Evolutionary conservation across 1,284 basidiomycete species (phyloP).

Genomic region (Ustilago xerochloae): DNA sequence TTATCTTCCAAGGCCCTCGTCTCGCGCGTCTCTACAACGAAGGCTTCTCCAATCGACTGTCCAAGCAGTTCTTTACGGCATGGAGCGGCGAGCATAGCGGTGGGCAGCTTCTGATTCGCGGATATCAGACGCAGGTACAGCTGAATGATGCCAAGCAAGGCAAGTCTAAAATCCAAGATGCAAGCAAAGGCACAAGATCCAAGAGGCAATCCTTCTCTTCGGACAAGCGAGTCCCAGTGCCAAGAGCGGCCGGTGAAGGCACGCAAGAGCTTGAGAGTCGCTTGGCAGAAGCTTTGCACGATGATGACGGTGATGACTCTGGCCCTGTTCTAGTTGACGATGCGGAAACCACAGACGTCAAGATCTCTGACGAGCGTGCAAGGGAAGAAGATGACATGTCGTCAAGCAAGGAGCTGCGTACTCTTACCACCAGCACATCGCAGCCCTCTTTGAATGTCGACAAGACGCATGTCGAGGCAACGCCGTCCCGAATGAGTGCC

Average conservation of each 20-base stretch:
- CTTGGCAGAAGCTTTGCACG: constrained; percentile 26
- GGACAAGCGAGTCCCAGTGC: constrained; percentile 9
- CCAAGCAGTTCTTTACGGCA: constrained; percentile 58
- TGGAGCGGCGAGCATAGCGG: constrained; percentile 58
- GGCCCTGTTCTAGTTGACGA: constrained; percentile 35
- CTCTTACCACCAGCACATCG: constrained; percentile 19
- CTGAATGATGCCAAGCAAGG: constrained; percentile 34
- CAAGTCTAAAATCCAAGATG: too few relatives aligned
- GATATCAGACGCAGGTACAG: constrained; percentile 38
- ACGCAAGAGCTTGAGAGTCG: constrained; percentile 23
- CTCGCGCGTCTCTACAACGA: constrained; percentile 69
- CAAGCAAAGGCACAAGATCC: constrained; percentile 5
- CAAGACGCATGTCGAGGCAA: constrained; percentile 33
- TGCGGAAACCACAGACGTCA: constrained; percentile 32
- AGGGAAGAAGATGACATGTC: neutral
- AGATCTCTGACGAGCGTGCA: constrained; percentile 13
- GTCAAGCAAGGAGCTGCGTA: constrained; percentile 2
- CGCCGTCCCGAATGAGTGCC: constrained; percentile 21
- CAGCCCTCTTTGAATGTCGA: constrained; percentile 37
- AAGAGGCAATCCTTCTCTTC: constrained; percentile 23
- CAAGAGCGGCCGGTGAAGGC: constrained; percentile 15
- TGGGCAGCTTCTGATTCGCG: constrained; percentile 49
- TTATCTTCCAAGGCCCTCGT: constrained; percentile 71
- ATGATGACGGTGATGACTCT: neutral
- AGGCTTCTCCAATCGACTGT: constrained; percentile 48